These are phyloP conservation scores for Exophiala sideris DNA, from an alignment of 2,329 filamentous ascomycete genomes.

Conservation along the genomic window DNA sequence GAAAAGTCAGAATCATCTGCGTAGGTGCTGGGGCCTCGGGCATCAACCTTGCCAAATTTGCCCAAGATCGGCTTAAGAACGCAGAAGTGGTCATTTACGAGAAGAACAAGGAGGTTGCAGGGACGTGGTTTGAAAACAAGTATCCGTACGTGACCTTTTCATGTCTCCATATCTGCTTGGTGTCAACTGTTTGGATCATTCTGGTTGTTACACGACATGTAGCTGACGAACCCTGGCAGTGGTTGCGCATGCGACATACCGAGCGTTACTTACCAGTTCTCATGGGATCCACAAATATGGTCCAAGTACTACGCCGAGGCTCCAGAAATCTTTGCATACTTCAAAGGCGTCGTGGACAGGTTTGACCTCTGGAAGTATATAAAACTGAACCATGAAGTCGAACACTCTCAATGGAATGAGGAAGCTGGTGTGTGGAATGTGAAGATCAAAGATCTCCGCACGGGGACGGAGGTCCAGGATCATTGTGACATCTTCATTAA, in stretches of 20 bases:
- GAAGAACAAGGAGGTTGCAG: slow-evolving; percentile 34
- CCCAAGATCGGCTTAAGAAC: neutral
- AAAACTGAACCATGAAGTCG: slow-evolving; percentile 36
- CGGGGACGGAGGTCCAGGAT: slow-evolving; percentile 17
- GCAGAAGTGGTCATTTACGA: slow-evolving; percentile 3
- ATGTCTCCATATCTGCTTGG: no score
- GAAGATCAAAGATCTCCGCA: slow-evolving; percentile 28
- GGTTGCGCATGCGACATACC: slow-evolving; percentile 61
- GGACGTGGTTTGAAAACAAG: slow-evolving; percentile 41
- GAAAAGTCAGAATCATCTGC: neutral
- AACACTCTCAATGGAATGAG: slow-evolving; percentile 39
- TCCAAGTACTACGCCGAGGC: slow-evolving; percentile 39
- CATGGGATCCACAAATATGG: slow-evolving; percentile 43
- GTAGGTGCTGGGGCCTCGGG: neutral
- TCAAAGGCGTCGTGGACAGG: slow-evolving; percentile 37
- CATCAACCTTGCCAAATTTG: slow-evolving; percentile 3
- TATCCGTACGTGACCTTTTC: slow-evolving; percentile 30
- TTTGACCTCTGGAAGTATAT: slow-evolving; percentile 38
- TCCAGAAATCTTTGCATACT: slow-evolving; percentile 42
- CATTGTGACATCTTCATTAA: slow-evolving; percentile 33
- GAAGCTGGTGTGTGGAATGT: slow-evolving; percentile 36
- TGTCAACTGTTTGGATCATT: no score
- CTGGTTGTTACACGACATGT: neutral
- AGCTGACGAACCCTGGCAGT: slow-evolving; percentile 5
- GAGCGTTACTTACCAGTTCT: slow-evolving; percentile 44